These are phyloP conservation scores for Neofusicoccum cordaticola DNA, from an alignment of 2,329 filamentous ascomycete species.

Conservation along the genomic window DNA sequence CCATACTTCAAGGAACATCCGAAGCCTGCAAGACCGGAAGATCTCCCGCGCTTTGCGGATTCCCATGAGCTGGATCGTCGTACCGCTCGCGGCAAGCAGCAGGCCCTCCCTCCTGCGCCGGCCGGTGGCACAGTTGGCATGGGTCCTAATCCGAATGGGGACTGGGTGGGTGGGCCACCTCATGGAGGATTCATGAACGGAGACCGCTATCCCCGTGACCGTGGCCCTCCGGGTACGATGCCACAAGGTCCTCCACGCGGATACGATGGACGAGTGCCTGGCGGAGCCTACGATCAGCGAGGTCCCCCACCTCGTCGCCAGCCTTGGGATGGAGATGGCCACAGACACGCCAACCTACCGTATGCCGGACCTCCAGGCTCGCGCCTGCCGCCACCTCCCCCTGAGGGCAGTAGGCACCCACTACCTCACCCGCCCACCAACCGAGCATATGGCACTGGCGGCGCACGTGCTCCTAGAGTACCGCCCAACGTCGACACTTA, in stretches of 20 bases:
- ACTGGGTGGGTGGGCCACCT: constrained; percentile 47
- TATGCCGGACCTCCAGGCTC: constrained; percentile 15
- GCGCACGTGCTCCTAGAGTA: constrained; percentile 20
- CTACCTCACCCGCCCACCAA: constrained; percentile 33
- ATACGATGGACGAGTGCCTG: constrained; percentile 28
- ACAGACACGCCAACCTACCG: constrained; percentile 14
- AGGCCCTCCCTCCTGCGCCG: constrained; percentile 81
- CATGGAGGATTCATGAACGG: constrained; percentile 35
- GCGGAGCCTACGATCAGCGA: constrained; percentile 29
- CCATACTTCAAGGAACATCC: constrained; percentile 83
- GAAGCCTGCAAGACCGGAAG: constrained; percentile 74
- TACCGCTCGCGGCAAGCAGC: constrained; percentile 83
- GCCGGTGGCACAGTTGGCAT: constrained; percentile 87
- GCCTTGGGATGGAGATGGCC: constrained; percentile 23
- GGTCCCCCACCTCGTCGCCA: constrained; percentile 32
- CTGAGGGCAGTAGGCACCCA: constrained; percentile 34
- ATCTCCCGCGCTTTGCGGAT: constrained; percentile 89
- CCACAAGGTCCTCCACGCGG: constrained; percentile 26
- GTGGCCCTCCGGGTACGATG: constrained; percentile 39
- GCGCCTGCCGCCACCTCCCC: constrained; percentile 34
- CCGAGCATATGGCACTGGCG: constrained; percentile 18
- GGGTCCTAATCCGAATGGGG: constrained; percentile 52
- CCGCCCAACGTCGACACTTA: constrained; percentile 40
- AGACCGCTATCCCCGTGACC: constrained; percentile 34
- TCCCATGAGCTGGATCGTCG: constrained; percentile 94